These are phyloP conservation scores for Claviceps cyperi DNA, from an alignment of 2,329 filamentous ascomycete species.

Conservation along the genomic window DNA sequence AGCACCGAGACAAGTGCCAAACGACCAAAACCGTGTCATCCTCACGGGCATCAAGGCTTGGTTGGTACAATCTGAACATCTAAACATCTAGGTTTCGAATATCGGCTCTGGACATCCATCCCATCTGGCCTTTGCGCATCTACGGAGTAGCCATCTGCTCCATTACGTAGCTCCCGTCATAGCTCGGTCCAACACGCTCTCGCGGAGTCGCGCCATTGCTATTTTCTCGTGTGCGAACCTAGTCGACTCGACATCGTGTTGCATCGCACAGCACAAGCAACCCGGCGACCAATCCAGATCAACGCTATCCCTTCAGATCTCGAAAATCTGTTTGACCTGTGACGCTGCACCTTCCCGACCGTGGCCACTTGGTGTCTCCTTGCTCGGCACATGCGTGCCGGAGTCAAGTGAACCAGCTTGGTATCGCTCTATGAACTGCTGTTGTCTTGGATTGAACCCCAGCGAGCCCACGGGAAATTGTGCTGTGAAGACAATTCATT, in stretches of 20 bases:
- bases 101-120: background rate
- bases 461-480: background rate
- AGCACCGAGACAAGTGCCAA: background rate
- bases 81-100: background rate
- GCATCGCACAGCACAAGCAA: slow-evolving; percentile 2
- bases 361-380: slow-evolving; percentile 4
- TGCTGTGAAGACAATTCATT: background rate
- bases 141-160: background rate
- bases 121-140: background rate
- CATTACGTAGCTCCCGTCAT: background rate
- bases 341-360: slow-evolving; percentile 6
- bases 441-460: slow-evolving; percentile 4
- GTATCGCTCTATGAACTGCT: slow-evolving; percentile 4
- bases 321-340: background rate
- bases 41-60: too few species aligned
- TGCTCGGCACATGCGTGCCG: slow-evolving; percentile 7
- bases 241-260: background rate
- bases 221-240: slow-evolving; percentile 1
- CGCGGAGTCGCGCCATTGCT: background rate
- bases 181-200: background rate
- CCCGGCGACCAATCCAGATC: slow-evolving; percentile 1
- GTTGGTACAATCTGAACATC: background rate
- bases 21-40: background rate
- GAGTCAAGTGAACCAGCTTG: slow-evolving; percentile 1
- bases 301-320: background rate